Evolutionary conservation across 139 green algal genomes (phyloP).

Genomic region (Pseudopediastrum boryanum): DNA sequence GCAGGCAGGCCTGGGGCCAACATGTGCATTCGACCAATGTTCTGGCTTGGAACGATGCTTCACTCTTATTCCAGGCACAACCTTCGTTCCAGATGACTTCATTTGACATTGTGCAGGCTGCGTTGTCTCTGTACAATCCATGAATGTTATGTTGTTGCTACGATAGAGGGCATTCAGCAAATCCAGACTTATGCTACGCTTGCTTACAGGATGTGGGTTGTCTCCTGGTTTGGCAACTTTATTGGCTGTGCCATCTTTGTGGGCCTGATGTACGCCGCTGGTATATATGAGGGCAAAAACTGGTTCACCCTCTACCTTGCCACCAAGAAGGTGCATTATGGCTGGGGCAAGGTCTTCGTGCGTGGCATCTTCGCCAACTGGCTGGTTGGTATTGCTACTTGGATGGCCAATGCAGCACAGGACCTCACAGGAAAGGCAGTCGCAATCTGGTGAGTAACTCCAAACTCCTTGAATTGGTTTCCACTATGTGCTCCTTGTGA

Average conservation of each 20-base stretch:
- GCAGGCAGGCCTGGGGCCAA: no score
- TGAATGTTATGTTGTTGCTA: no score
- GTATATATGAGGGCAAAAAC: conserved; percentile 35
- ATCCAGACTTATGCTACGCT: neutral
- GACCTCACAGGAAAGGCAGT: conserved; percentile 53
- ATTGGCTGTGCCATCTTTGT: conserved; percentile 46
- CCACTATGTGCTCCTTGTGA: no score
- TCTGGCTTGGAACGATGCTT: no score
- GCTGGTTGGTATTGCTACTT: conserved; percentile 56
- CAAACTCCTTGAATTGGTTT: no score
- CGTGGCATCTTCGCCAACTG: conserved; percentile 56
- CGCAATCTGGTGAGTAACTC: conserved; percentile 43
- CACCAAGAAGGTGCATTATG: conserved; percentile 10
- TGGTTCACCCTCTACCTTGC: conserved; percentile 22
- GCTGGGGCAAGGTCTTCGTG: conserved; percentile 29
- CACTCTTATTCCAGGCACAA: no score
- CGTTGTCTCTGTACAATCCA: no score
- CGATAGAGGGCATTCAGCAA: neutral
- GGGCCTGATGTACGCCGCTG: conserved; percentile 40
- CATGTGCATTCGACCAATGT: no score
- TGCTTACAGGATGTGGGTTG: conserved; percentile 21
- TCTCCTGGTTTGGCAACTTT: conserved; percentile 46
- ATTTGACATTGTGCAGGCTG: no score
- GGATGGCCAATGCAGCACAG: conserved; percentile 58
- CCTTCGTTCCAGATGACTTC: no score